Conservation (phyloP, 352 stramenopile species). For the Globisporangium lucens region DNA sequence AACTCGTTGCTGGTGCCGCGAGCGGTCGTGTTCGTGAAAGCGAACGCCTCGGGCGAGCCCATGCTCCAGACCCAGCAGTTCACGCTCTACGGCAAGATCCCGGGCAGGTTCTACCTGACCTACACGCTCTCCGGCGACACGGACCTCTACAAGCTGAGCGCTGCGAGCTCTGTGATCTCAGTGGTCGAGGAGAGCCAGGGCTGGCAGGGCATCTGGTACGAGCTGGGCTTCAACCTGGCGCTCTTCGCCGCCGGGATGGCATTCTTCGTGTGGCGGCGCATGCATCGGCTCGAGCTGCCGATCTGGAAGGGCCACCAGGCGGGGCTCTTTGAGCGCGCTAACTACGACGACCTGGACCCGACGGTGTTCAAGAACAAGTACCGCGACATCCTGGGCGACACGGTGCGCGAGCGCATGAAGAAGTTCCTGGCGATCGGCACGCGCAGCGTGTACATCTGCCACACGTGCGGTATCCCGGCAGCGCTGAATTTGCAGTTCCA, state of each 20-base stretch:
- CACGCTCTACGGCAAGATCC: constrained; percentile 31
- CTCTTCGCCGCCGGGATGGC: constrained; percentile 46
- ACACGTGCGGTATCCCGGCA: constrained; percentile 65
- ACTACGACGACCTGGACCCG: constrained; percentile 56
- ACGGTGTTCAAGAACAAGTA: constrained; percentile 46
- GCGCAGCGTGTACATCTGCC: constrained; percentile 52
- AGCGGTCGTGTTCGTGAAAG: constrained; percentile 36
- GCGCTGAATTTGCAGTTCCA: constrained; percentile 68
- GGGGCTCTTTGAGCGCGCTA: constrained; percentile 68
- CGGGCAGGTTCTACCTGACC: constrained; percentile 56
- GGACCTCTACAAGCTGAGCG: constrained; percentile 44
- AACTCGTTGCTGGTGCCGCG: constrained; percentile 30
- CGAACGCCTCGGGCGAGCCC: constrained; percentile 16
- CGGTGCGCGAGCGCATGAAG: constrained; percentile 37
- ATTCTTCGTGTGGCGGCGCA: constrained; percentile 64
- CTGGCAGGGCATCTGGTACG: constrained; percentile 68
- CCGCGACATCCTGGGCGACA: constrained; percentile 36
- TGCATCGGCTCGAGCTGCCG: constrained; percentile 51
- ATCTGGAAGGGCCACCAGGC: constrained; percentile 61
- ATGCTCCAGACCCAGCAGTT: constrained; percentile 36
- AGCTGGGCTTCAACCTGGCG: constrained; percentile 58
- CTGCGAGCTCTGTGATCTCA: constrained; percentile 49
- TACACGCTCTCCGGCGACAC: constrained; percentile 39
- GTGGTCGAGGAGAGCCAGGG: constrained; percentile 42
- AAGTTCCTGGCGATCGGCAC: constrained; percentile 46